phyloP scores from a whole-genome alignment of 2,329 filamentous ascomycete genomes.

The Scopulariopsis brevicaulis region DNA sequence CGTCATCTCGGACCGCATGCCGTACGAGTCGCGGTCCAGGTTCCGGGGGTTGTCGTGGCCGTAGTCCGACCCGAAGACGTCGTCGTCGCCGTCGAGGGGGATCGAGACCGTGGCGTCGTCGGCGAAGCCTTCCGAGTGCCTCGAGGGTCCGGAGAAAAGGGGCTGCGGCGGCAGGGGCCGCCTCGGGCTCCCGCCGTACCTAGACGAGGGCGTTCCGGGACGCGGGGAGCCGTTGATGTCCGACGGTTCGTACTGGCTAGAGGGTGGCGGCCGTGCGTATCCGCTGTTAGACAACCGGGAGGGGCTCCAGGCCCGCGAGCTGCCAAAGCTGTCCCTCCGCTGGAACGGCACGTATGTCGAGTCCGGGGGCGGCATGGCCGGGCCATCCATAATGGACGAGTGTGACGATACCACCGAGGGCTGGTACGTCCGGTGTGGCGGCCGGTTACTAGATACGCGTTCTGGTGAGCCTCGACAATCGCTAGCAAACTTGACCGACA shows the following conservation, averaged over 20 bases:
- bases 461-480: slow-evolving; percentile 3
- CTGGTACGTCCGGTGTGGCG: slow-evolving; percentile 36
- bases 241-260: slow-evolving; percentile 69
- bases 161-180: slow-evolving; percentile 82
- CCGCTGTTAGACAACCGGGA: slow-evolving; percentile 37
- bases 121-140: slow-evolving; percentile 40
- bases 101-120: slow-evolving; percentile 65
- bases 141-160: slow-evolving; percentile 53
- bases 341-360: slow-evolving; percentile 50
- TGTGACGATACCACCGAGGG: slow-evolving; percentile 36
- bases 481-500: neutral
- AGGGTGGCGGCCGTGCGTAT: slow-evolving; percentile 60
- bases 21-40: slow-evolving; percentile 46
- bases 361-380: slow-evolving; percentile 51
- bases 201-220: slow-evolving; percentile 80
- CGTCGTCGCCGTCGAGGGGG: slow-evolving; percentile 44
- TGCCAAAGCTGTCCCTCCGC: slow-evolving; percentile 22
- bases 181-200: slow-evolving; percentile 78
- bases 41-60: slow-evolving; percentile 40
- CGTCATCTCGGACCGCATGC: slow-evolving; percentile 38
- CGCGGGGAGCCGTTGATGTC: slow-evolving; percentile 84
- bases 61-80: slow-evolving; percentile 59
- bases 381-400: slow-evolving; percentile 42
- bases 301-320: slow-evolving; percentile 45
- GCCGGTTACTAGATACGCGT: slow-evolving; percentile 25